Percentiles rank a stretch among this genome's conserved stretches.
Conservation (phyloP, 1,284 basidiomycete species). For the Serendipita sp. region DNA sequence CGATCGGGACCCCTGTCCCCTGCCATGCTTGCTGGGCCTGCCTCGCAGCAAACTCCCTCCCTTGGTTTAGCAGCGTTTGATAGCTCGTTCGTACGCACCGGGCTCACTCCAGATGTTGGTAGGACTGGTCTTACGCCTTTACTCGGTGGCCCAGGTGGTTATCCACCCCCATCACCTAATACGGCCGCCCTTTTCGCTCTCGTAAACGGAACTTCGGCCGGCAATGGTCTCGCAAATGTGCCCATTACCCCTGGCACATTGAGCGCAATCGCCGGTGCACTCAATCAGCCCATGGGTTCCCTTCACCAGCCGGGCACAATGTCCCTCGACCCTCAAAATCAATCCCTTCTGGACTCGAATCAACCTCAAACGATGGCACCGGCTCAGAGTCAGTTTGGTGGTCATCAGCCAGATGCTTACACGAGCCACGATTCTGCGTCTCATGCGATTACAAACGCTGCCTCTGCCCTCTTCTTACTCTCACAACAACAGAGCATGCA, state of each 20-base stretch:
- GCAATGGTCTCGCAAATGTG: slow-evolving; percentile 38
- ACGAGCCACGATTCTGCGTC: slow-evolving; percentile 27
- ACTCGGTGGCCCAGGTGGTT: slow-evolving; percentile 57
- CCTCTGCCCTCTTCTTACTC: slow-evolving; percentile 85
- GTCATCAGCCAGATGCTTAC: slow-evolving; percentile 24
- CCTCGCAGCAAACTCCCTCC: slow-evolving; percentile 20
- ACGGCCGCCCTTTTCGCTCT: slow-evolving; percentile 87
- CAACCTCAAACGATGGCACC: slow-evolving; percentile 15
- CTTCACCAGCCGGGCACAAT: slow-evolving; percentile 13
- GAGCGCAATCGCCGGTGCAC: slow-evolving; percentile 63
- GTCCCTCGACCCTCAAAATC: slow-evolving; percentile 20
- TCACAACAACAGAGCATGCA: slow-evolving; percentile 83
- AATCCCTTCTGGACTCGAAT: slow-evolving; percentile 21
- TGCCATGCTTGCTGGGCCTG: slow-evolving; percentile 85
- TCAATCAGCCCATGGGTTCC: slow-evolving; percentile 23
- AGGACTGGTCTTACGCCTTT: slow-evolving; percentile 74
- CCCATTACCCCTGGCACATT: slow-evolving; percentile 85
- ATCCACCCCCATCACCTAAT: slow-evolving; percentile 77
- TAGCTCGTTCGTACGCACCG: slow-evolving; percentile 30
- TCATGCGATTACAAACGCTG: slow-evolving; percentile 44
- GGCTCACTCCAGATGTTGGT: slow-evolving; percentile 48
- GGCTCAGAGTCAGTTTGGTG: slow-evolving; percentile 7
- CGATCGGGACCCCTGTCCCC: slow-evolving; percentile 85
- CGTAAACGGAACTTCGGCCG: slow-evolving; percentile 50
- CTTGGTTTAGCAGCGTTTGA: slow-evolving; percentile 19